Conservation (phyloP, 768 basidiomycete genomes). For the Boletus pseudopeckii region DNA sequence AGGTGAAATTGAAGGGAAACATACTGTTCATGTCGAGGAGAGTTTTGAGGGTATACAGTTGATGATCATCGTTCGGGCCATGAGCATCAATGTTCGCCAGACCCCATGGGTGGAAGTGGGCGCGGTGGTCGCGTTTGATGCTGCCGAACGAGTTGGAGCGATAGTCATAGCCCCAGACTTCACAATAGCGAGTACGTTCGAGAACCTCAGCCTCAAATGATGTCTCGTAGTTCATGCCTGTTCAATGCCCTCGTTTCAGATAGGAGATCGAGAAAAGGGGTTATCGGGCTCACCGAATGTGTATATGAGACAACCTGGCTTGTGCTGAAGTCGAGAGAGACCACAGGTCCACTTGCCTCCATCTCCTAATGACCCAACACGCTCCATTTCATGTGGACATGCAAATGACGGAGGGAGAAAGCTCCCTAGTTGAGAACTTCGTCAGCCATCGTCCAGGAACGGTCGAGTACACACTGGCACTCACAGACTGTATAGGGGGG, state of each 20-base stretch:
- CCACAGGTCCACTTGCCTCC: slow-evolving; percentile 75
- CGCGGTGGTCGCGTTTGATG: slow-evolving; percentile 34
- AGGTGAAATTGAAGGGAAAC: slow-evolving; percentile 3
- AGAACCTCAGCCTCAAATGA: slow-evolving; percentile 63
- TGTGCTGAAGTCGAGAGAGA: slow-evolving; percentile 49
- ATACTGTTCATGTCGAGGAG: slow-evolving; percentile 44
- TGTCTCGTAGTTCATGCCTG: slow-evolving; percentile 55
- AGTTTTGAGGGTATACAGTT: slow-evolving; percentile 43
- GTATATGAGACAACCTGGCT: slow-evolving; percentile 57
- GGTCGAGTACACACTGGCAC: slow-evolving; percentile 17
- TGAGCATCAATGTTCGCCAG: slow-evolving; percentile 39
- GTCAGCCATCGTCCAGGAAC: slow-evolving; percentile 1
- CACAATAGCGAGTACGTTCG: slow-evolving; percentile 42
- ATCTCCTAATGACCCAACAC: slow-evolving; percentile 52
- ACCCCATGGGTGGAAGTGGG: slow-evolving; percentile 43
- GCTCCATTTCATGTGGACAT: slow-evolving; percentile 43
- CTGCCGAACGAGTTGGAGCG: slow-evolving; percentile 33
- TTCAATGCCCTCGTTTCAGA: neutral
- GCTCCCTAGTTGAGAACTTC: slow-evolving; percentile 34
- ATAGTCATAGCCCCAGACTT: slow-evolving; percentile 63
- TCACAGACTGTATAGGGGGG: slow-evolving; percentile 56
- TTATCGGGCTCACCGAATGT: slow-evolving; percentile 45
- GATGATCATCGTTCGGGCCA: slow-evolving; percentile 29
- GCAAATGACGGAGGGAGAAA: slow-evolving; percentile 44
- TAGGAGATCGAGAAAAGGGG: neutral